Evolutionary conservation across 2,329 filamentous ascomycete species (phyloP), one percentile per base, ranked within the genome.

Genomic region (Periglandula ipomoeae): DNA sequence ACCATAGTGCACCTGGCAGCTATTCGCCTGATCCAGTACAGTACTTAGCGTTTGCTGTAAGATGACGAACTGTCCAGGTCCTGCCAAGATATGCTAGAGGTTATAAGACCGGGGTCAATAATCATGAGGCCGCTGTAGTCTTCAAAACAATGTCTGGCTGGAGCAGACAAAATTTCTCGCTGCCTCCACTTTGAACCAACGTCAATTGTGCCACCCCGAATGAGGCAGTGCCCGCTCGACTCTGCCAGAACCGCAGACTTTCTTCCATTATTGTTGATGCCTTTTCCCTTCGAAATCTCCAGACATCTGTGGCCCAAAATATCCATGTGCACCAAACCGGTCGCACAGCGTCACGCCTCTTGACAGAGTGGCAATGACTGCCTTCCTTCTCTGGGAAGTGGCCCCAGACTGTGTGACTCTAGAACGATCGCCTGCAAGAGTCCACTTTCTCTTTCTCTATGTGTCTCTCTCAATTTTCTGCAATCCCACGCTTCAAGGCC

Each of bases 71-170:
- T 10, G 27, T 3, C 9, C 27, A 8, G 3, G 27, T 13, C 13
- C 11, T 7, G 39, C 20, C 13, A 26, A 8, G 39, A 41, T 41
- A 17, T 26, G 39, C 43, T 35, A 19, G 43, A 15, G 9, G 32
- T 10, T 19, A 13, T 19, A 15, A 13, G 20, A 34, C 17, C 22
- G 10, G 30, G 43, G 26, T 8, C 17, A 17, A 45, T 8, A 24
- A 23, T 11, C 10, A 34, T 17, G 27, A 23, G 11, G 41, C n/a
- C 2, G 37, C 19, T 13, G 26, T 41, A 47, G 17, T 40, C 37
- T 42, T 42, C 37, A 42, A n/a, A 42, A 35, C 40, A 20, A 32
- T 47, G 45, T 42, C 45, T 47, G 45, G 45, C 24, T 34, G 23
- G 35, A 32, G 45, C 45, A 32, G 24, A 41, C 37, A 47, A 19